phyloP scores from a whole-genome alignment of 2,329 filamentous ascomycete genomes.

The Allantophomopsis cytisporea region DNA sequence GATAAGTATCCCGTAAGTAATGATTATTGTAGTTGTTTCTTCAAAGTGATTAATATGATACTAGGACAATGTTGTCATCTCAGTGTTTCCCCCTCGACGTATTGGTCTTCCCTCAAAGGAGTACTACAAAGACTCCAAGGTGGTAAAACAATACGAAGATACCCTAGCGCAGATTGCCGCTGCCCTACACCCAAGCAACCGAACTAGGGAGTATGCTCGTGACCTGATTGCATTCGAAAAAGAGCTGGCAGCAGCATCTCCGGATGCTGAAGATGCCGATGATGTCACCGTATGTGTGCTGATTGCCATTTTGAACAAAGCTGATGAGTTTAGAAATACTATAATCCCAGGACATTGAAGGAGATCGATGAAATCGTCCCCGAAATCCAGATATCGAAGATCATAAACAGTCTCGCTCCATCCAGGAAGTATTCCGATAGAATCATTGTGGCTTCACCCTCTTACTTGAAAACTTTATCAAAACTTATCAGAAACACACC shows the following conservation, averaged over 20 bases:
- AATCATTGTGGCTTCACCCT: conserved; percentile 44
- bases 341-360: conserved; percentile 46
- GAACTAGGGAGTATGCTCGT: conserved; percentile 12
- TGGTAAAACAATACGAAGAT: conserved; percentile 34
- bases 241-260: conserved; percentile 43
- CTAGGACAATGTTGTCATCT: conserved; percentile 31
- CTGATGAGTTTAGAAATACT: conserved; percentile 33
- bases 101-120: conserved; percentile 50
- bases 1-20: conserved; percentile 29
- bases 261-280: conserved; percentile 40
- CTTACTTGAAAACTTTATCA: conserved; percentile 45
- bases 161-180: conserved; percentile 21
- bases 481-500: conserved; percentile 37
- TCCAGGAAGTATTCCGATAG: conserved; percentile 32
- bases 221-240: conserved; percentile 44
- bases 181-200: conserved; percentile 8
- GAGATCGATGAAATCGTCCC: conserved; percentile 41
- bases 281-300: conserved; percentile 36
- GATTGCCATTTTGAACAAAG: not conserved
- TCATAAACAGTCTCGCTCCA: conserved; percentile 39
- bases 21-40: no score
- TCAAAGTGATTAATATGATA: no score
- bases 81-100: conserved; percentile 24
- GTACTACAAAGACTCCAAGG: conserved; percentile 40
- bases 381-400: conserved; percentile 34